Conservation (phyloP, 1,284 basidiomycete species). For the Takashimella tepidaria region DNA sequence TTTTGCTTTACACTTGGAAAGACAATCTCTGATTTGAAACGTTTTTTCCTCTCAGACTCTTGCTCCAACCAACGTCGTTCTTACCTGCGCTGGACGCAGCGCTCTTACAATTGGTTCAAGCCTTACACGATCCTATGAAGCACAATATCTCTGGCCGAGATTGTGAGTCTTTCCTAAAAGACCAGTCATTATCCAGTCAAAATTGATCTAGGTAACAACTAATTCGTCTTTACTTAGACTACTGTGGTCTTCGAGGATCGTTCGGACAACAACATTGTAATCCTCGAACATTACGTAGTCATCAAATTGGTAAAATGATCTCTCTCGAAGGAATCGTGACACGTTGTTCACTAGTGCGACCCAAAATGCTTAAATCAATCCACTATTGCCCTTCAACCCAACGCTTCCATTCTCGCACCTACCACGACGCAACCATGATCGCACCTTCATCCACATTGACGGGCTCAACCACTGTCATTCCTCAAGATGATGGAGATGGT, state of each 20-base stretch:
- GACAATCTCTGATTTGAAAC: neutral
- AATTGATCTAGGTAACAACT: no score
- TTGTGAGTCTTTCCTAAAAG: slow-evolving; percentile 48
- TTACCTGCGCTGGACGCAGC: slow-evolving; percentile 91
- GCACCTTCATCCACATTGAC: slow-evolving; percentile 54
- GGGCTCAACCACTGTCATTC: slow-evolving; percentile 78
- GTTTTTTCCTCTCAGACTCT: slow-evolving; percentile 55
- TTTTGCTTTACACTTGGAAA: no score
- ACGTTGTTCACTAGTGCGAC: slow-evolving; percentile 89
- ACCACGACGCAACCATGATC: slow-evolving; percentile 86
- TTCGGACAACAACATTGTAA: slow-evolving; percentile 99
- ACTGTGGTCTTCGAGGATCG: slow-evolving; percentile 93
- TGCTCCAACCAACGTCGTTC: slow-evolving; percentile 82
- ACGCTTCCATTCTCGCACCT: slow-evolving; percentile 81
- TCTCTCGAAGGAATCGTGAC: slow-evolving; percentile 98
- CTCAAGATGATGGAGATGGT: slow-evolving; percentile 86
- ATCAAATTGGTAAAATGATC: slow-evolving; percentile 92
- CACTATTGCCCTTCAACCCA: slow-evolving; percentile 88
- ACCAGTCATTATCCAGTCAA: no score
- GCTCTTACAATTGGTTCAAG: slow-evolving; percentile 67
- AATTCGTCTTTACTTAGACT: slow-evolving; percentile 53
- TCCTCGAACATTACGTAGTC: slow-evolving; percentile 81
- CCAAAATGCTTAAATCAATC: slow-evolving; percentile 95
- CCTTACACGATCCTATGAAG: slow-evolving; percentile 72
- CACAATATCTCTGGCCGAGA: slow-evolving; percentile 73